Evolutionary conservation across 306 rosid species (phyloP).

Genomic region (Vigna hirtella): DNA sequence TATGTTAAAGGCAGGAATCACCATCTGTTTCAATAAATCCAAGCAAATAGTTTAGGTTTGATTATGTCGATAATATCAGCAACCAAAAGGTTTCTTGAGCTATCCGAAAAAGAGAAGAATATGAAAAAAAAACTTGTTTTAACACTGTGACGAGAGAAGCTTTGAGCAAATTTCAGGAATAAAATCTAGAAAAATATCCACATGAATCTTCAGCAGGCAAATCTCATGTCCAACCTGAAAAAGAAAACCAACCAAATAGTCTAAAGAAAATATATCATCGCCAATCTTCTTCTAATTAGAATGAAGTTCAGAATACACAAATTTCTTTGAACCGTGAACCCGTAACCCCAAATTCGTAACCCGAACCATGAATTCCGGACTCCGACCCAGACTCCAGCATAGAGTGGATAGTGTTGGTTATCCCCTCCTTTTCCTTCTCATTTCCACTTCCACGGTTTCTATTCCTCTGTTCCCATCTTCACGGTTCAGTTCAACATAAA

Average conservation of each 20-base stretch:
- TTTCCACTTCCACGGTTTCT: no score
- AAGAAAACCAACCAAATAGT: conserved; percentile 30
- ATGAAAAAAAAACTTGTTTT: not conserved
- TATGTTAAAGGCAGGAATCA: conserved; percentile 27
- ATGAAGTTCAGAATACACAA: not conserved
- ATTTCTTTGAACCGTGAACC: no score
- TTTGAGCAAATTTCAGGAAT: conserved; percentile 84
- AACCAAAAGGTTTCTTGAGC: conserved; percentile 23
- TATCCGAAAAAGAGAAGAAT: not conserved
- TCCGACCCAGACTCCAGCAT: no score
- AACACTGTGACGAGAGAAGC: conserved; percentile 69
- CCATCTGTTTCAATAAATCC: not conserved
- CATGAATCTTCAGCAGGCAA: conserved; percentile 90
- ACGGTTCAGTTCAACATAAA: no score
- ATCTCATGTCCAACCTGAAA: conserved; percentile 91
- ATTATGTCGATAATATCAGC: not conserved
- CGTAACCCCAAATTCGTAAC: no score
- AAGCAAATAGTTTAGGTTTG: conserved; percentile 21
- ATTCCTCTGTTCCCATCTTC: no score
- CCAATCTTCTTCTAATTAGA: conserved; percentile 25
- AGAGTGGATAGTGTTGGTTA: no score
- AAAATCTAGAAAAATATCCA: conserved; percentile 93
- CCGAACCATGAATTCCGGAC: no score
- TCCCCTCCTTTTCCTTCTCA: no score
- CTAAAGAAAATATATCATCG: not conserved